These are phyloP conservation scores for Tetradesmus lagerheimii DNA, from an alignment of 139 green algal genomes.

Conservation along the genomic window DNA sequence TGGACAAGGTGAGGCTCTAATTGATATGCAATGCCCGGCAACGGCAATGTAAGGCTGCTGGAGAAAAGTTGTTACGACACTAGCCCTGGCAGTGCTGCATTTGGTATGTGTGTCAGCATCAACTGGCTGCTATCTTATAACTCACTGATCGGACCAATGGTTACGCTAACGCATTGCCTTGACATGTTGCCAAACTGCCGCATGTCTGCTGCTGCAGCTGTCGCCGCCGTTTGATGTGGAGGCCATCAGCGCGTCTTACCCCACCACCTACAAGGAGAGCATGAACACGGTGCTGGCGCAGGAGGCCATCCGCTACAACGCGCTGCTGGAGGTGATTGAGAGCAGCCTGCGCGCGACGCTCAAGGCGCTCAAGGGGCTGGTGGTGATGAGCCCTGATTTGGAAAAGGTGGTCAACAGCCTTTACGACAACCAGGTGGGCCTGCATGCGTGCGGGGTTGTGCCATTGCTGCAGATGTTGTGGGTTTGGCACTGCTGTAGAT, in stretches of 20 bases:
- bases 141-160: too few relatives aligned
- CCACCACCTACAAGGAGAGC: conserved; percentile 84
- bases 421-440: conserved; percentile 82
- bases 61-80: too few relatives aligned
- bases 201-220: conserved; percentile 33
- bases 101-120: too few relatives aligned
- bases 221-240: conserved; percentile 76
- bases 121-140: too few relatives aligned
- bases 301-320: conserved; percentile 83
- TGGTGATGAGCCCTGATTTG: conserved; percentile 86
- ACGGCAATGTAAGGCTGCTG: neutral
- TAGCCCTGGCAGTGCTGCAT: too few relatives aligned
- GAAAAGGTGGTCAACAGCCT: conserved; percentile 79
- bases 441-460: too few relatives aligned
- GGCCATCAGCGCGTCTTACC: conserved; percentile 69
- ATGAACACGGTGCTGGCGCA: conserved; percentile 93
- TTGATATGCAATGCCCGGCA: conserved; percentile 2
- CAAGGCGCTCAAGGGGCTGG: conserved; percentile 80
- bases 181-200: too few relatives aligned
- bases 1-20: conserved; percentile 52
- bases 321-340: conserved; percentile 73
- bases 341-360: conserved; percentile 60
- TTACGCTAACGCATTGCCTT: too few relatives aligned
- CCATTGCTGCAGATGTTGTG: too few relatives aligned
- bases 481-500: too few relatives aligned